Evolutionary conservation across 2,329 filamentous ascomycete genomes (phyloP).

Genomic region (Epichloe typhina): DNA sequence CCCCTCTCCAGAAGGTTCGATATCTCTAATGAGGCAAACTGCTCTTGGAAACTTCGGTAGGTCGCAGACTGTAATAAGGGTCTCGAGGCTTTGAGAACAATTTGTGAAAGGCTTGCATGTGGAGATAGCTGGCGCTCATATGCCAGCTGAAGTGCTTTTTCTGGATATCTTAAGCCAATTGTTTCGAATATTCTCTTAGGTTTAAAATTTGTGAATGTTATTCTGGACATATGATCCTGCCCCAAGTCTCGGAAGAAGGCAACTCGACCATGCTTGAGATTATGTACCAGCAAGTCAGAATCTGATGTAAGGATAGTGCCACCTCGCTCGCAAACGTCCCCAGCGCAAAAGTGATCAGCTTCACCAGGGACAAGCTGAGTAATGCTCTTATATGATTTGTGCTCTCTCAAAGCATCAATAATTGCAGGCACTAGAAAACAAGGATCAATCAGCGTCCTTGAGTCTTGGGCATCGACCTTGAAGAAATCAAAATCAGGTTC

Average conservation of each 20-base stretch:
- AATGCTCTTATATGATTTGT: slow-evolving; percentile 25
- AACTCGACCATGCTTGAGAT: slow-evolving; percentile 53
- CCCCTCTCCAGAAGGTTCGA: neutral
- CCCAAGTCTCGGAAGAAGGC: slow-evolving; percentile 56
- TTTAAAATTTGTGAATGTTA: slow-evolving; percentile 17
- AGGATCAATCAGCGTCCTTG: slow-evolving; percentile 32
- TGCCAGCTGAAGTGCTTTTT: slow-evolving; percentile 19
- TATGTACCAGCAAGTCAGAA: slow-evolving; percentile 69
- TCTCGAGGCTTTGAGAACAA: slow-evolving; percentile 15
- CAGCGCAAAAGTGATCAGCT: slow-evolving; percentile 70
- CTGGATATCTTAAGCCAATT: slow-evolving; percentile 24
- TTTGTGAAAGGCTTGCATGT: slow-evolving; percentile 16
- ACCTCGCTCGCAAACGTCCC: slow-evolving; percentile 38
- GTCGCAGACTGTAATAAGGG: slow-evolving; percentile 3
- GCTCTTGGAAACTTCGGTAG: slow-evolving; percentile 10
- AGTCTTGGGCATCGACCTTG: slow-evolving; percentile 9
- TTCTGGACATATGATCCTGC: slow-evolving; percentile 11
- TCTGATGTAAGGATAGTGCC: slow-evolving; percentile 65
- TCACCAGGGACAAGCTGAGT: slow-evolving; percentile 63
- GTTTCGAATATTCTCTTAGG: slow-evolving; percentile 26
- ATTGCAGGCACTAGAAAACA: slow-evolving; percentile 68
- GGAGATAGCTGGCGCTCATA: slow-evolving; percentile 21
- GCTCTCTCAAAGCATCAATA: slow-evolving; percentile 52
- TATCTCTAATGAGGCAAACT: neutral
- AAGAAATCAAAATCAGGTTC: slow-evolving; percentile 13